Evolutionary conservation across 306 rosid genomes (phyloP), one percentile per base, ranked within the genome.

Genomic region (Begonia loranthoides): DNA sequence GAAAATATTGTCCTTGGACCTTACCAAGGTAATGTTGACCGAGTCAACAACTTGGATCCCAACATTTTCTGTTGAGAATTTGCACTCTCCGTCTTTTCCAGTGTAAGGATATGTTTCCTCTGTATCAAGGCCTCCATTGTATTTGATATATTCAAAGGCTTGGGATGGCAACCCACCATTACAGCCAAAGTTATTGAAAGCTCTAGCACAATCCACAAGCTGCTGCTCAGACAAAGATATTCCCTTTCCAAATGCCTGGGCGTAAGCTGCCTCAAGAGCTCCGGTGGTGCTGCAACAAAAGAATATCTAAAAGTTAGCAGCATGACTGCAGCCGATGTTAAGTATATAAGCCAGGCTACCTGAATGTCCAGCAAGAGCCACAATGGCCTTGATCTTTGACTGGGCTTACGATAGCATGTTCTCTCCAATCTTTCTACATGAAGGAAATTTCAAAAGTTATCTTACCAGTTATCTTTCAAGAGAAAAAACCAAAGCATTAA

Each of bases 141-240:
- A 80, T 51, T 86, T 90, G 38, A 90, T 76, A 71, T 86, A 90
- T 58, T 92, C 99, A 67, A 83, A 92, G 61, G 99, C 99, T 59
- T 92, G 99, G 51, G 99, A 92, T 9, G 99, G 99, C 64, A 92
- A 73, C 16, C 99, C 99, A 17, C 99, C 99, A 5, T 41, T 0
- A 69, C 94, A 92, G 58, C 99, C 99, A 38, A 68, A 76, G 82
- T 92, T 92, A 60, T 86, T 92, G 75, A 86, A 90, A 73, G 79
- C 65, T 59, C 94, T 70, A 5, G 94, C 99, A 38, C 99, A 90
- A 22, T 90, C 99, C 65, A 90, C 95, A 22, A 90, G 76, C 80
- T 90, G 99, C 60, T 90, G 99, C 75, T 90, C 99, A 21, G 99
- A 90, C 49, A 90, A 86, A 70, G 86, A 73, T 74, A 90, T 64